Base-by-base conservation (phyloP, 768 basidiomycete species). In the Pholiota conissans region DNA sequence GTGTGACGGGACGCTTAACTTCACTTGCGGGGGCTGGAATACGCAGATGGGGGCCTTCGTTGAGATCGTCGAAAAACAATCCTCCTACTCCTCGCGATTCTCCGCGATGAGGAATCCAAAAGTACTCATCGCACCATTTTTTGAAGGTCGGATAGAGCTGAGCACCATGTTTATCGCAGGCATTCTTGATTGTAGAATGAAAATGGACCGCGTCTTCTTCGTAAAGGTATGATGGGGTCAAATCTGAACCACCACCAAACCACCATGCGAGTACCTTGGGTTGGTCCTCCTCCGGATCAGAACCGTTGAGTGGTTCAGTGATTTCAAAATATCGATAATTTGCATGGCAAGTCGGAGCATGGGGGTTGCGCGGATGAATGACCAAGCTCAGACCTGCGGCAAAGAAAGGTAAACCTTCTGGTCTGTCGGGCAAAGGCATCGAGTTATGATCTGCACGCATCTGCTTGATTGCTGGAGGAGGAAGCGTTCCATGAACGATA, bases 271-370 rank as follows among this genome's bases (percentile, higher is more conserved):
- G 74, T 18, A 91, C 73, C 62, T 83, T 80, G 7, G 82, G 79
- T 24, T 74, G 67, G 52, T 69, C 68, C 3, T 74, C 73, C 2
- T 73, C 73, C 51, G 14, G 65, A 51, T 67, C 68, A 3, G 62
- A 61, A 28, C 63, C 66, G 0, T 55, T 16, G 1, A 64, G 64
- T 40, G 76, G 74, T 61, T 89, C 84, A 2, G 86, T 87, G 61
- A 97, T 85, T 73, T 98, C 96, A 68, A 99, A 99, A 73, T 98
- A 98, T 54, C 97, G 91, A 66, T 95, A 97, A 71, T 99, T 99
- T 57, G 91, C 86, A 71, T 99, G 96, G 5, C 93, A 88, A 20
- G 96, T 98, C 8, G 97, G 94, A 14, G 91, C 89, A 66, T 93
- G 85, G 3, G 96, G 97, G 74, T 95, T 97, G 52, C 87, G 83